Evolutionary conservation across 78 protist genomes (phyloP), one percentile per base, ranked within the genome.

Genomic region (Cavenderia fasciculata): DNA sequence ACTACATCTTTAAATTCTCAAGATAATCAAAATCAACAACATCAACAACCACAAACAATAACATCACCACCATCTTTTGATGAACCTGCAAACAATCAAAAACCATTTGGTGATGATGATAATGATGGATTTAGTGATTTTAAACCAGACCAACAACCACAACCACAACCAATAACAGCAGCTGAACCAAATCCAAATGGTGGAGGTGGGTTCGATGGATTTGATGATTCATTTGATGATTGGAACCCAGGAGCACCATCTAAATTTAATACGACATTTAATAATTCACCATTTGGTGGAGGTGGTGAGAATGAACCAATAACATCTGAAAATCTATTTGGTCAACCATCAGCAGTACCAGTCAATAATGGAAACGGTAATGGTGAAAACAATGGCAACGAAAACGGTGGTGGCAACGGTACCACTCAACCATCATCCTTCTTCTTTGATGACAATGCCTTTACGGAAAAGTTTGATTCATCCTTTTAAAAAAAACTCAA

Each of bases 161-260:
- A 52, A 16, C 59, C 14, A 5, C 59, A 52, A 52, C 59, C n/a
- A n/a, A n/a, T n/a, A n/a, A n/a, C n/a, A n/a, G n/a, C n/a, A n/a
- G n/a, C n/a, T n/a, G n/a, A 52, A 52, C 69, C 18, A 40, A 43
- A 2, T 19, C 47, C 27, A 18, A 25, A 3, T 57, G 63, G 34
- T 57, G 25, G 62, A 56, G 10, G 27, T 25, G 4, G n/a, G n/a
- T n/a, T n/a, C n/a, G 10, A 25, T 25, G 72, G 72, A 16, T 63
- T 63, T 36, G 72, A 63, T n/a, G 72, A 63, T 40, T 63, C 72
- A 19, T 63, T 63, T 47, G 72, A 63, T 21, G 72, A 31, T 18
- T 21, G 27, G 23, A 38, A 38, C 47, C 38, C 63, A 57, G n/a
- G n/a, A n/a, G n/a, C n/a, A n/a, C n/a, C n/a, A n/a, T n/a, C n/a